These are phyloP conservation scores for Sanghuangporus weigelae DNA, from an alignment of 1,284 basidiomycete genomes.

Conservation along the genomic window DNA sequence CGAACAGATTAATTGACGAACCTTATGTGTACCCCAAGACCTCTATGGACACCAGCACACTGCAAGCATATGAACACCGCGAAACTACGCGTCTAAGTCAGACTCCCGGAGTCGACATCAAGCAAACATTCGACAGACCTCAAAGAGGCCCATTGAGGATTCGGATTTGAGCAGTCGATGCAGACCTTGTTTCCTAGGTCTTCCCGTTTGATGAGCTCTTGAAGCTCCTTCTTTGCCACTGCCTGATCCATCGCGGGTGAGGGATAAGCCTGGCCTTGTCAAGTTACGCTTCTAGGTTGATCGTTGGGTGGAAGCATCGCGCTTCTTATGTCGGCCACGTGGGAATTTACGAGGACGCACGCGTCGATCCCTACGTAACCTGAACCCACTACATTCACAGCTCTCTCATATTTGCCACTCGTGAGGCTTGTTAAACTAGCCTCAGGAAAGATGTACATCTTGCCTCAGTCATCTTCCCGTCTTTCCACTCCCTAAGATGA, in stretches of 20 bases:
- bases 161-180: constrained; percentile 78
- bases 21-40: constrained; percentile 86
- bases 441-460: not conserved
- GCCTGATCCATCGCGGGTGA: constrained; percentile 53
- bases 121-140: constrained; percentile 36
- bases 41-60: constrained; percentile 87
- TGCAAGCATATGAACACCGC: constrained; percentile 88
- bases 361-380: no score
- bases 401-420: not conserved
- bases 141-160: constrained; percentile 89
- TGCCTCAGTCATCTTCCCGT: not conserved
- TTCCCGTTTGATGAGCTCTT: constrained; percentile 69
- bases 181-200: constrained; percentile 74
- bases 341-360: not conserved
- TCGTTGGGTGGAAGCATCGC: not conserved
- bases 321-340: not conserved
- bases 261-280: no score
- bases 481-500: not conserved
- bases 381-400: no score
- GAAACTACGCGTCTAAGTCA: constrained; percentile 43
- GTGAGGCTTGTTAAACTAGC: not conserved
- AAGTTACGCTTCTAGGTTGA: no score
- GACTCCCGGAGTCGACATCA: not conserved
- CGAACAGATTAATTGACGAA: constrained; percentile 24
- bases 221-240: constrained; percentile 62